Evolutionary conservation across 1,139 yeast genomes (phyloP).

Genomic region (Blastobotrys malaysiensis): DNA sequence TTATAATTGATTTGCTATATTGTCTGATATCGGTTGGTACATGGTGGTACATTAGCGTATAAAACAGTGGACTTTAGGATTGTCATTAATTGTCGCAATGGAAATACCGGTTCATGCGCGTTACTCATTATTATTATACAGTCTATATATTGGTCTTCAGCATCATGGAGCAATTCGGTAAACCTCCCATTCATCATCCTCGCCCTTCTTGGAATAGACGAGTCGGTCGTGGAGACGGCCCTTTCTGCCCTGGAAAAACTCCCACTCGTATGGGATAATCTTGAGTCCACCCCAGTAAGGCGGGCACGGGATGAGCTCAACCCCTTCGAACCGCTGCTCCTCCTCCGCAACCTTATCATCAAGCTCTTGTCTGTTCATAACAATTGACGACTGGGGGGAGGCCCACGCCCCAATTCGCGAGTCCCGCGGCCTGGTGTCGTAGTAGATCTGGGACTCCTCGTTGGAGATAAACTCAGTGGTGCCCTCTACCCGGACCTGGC

Average conservation of each 20-base stretch:
- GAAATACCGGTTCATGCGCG: neutral
- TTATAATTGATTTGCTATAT: neutral
- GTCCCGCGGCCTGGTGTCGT: conserved; percentile 83
- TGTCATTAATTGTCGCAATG: too few relatives aligned
- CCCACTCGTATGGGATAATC: conserved; percentile 81
- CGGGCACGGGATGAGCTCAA: conserved; percentile 72
- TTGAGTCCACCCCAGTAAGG: conserved; percentile 94
- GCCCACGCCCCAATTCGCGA: conserved; percentile 97
- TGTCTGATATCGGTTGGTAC: too few relatives aligned
- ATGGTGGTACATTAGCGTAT: too few relatives aligned
- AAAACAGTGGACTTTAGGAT: too few relatives aligned
- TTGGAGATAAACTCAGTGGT: conserved; percentile 63
- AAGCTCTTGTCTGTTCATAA: conserved; percentile 56
- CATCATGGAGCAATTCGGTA: conserved; percentile 67
- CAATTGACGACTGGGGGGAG: conserved; percentile 71
- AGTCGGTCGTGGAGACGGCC: conserved; percentile 89
- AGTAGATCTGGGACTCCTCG: conserved; percentile 73
- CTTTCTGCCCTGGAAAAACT: conserved; percentile 95
- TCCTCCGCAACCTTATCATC: conserved; percentile 44
- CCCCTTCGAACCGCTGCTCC: conserved; percentile 54
- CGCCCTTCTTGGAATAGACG: conserved; percentile 47
- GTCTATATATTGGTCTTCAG: neutral
- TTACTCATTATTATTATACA: neutral
- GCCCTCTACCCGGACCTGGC: conserved; percentile 94
- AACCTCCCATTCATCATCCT: conserved; percentile 53